Conservation (phyloP, 371 early-diverging fungal genomes). For the Mucor piriformis region DNA sequence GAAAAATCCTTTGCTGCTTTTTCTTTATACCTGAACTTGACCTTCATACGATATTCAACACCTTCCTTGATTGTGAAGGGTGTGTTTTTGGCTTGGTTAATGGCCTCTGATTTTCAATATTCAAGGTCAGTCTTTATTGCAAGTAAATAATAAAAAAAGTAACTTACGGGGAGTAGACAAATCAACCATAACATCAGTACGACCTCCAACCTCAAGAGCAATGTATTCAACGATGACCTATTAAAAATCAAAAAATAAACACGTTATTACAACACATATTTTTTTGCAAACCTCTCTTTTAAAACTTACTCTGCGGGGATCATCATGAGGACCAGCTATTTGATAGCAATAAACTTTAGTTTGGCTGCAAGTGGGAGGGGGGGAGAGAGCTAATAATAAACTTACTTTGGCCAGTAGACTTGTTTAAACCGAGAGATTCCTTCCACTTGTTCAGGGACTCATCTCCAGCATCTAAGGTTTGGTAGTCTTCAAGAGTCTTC, state of each 20-base stretch:
- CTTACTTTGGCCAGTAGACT: slow-evolving; percentile 27
- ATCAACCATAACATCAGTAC: slow-evolving; percentile 84
- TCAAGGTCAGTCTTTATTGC: slow-evolving; percentile 6
- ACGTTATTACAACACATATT: neutral
- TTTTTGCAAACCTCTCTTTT: neutral
- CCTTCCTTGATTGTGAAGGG: slow-evolving; percentile 95
- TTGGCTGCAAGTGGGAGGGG: too few relatives aligned
- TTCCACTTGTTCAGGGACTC: slow-evolving; percentile 97
- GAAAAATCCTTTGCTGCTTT: neutral
- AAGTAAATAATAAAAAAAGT: neutral
- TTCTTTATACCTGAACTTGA: slow-evolving; percentile 75
- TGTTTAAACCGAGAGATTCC: slow-evolving; percentile 84
- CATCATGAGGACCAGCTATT: slow-evolving; percentile 54
- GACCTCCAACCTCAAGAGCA: slow-evolving; percentile 82
- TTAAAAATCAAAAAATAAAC: neutral
- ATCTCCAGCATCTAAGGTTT: slow-evolving; percentile 87
- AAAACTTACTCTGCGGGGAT: slow-evolving; percentile 68
- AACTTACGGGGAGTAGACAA: slow-evolving; percentile 71
- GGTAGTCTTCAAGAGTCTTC: slow-evolving; percentile 88
- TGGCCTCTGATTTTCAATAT: slow-evolving; percentile 36
- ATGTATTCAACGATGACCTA: slow-evolving; percentile 78
- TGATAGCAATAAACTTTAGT: neutral
- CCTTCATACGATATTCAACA: slow-evolving; percentile 89
- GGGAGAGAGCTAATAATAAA: neutral
- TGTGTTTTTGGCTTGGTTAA: slow-evolving; percentile 67